Conservation (phyloP, 2,329 filamentous ascomycete genomes). For the Coniochaeta prunicola region DNA sequence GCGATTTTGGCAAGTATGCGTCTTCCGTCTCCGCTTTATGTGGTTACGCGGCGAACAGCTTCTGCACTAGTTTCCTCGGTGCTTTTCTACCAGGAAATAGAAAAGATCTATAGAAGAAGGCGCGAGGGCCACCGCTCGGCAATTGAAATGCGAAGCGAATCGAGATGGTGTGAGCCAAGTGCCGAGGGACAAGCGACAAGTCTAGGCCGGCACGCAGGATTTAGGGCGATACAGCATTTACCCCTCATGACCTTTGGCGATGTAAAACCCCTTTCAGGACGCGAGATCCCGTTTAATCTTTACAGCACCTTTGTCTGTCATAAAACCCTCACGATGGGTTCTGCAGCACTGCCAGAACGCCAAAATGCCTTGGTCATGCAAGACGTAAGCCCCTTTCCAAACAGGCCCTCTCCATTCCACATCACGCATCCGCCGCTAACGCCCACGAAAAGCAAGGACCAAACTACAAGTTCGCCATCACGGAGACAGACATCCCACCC, state of each 20-base stretch:
- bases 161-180: not conserved
- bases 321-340: not conserved
- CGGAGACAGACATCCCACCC: constrained; percentile 14
- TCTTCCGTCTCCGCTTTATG: no score
- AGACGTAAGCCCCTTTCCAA: not conserved
- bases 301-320: not conserved
- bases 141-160: not conserved
- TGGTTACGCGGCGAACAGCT: no score
- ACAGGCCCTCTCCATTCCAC: not conserved
- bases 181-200: not conserved
- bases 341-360: not conserved
- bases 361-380: not conserved
- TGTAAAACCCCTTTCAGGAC: not conserved
- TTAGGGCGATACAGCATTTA: not conserved
- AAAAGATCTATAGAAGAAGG: no score
- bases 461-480: not conserved
- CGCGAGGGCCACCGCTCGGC: no score
- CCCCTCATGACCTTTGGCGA: not conserved
- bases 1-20: no score
- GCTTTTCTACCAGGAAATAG: no score
- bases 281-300: not conserved
- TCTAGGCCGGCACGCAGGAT: not conserved
- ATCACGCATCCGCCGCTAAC: not conserved
- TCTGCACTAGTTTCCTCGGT: no score
- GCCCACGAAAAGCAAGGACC: not conserved